phyloP scores from a whole-genome alignment of 371 early-diverging fungal genomes.

The Mortierella sp. region DNA sequence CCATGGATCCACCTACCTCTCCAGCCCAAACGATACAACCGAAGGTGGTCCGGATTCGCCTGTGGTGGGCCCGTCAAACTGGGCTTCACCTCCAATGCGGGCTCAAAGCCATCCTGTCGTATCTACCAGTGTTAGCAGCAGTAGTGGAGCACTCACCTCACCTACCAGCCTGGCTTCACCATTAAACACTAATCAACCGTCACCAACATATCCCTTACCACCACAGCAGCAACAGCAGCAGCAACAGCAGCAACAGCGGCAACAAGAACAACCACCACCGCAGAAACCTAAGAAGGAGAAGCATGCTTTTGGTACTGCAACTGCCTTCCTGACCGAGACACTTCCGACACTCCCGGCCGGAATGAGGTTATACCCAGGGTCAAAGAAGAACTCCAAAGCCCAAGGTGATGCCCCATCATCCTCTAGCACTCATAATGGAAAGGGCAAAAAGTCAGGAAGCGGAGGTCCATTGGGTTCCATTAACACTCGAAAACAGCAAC shows the following conservation, averaged over 20 bases:
- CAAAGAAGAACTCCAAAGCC: constrained; percentile 36
- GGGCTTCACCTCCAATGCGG: constrained; percentile 37
- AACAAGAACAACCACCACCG: constrained; percentile 5
- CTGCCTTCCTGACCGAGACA: constrained; percentile 41
- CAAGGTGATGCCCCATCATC: constrained; percentile 35
- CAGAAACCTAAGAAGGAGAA: constrained; percentile 47
- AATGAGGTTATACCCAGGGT: constrained; percentile 46
- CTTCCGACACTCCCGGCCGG: constrained; percentile 7
- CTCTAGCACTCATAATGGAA: constrained; percentile 15
- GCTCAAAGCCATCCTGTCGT: constrained; percentile 24
- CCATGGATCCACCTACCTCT: constrained; percentile 37
- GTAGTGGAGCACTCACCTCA: constrained; percentile 28
- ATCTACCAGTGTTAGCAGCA: constrained; percentile 35
- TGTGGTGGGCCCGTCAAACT: constrained; percentile 20
- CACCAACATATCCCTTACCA: constrained; percentile 15
- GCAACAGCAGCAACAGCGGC: constrained; percentile 7
- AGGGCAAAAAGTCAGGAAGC: constrained; percentile 37
- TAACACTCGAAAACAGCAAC: constrained; percentile 44
- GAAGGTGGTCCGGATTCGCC: constrained; percentile 31
- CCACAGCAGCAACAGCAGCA: constrained; percentile 7
- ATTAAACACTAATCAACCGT: constrained; percentile 19
- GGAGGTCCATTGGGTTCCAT: constrained; percentile 37
- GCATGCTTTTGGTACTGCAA: constrained; percentile 42
- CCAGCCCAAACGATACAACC: constrained; percentile 28
- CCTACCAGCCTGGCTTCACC: constrained; percentile 39